These are phyloP conservation scores for Elsinoe arachidis DNA, from an alignment of 2,329 filamentous ascomycete species.

Conservation along the genomic window DNA sequence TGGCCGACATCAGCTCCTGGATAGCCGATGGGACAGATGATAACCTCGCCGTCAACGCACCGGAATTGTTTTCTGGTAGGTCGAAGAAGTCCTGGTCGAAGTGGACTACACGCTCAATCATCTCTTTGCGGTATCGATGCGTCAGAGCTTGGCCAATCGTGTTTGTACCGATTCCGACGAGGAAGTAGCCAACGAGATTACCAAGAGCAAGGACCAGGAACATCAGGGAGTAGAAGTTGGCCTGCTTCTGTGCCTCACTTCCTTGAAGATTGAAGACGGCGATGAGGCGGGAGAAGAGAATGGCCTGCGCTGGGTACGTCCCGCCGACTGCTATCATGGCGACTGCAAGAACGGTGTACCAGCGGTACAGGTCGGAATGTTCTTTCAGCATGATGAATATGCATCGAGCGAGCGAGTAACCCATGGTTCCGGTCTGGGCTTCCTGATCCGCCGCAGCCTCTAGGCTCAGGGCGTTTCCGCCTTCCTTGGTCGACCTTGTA, in stretches of 20 bases:
- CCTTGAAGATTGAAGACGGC: slow-evolving; percentile 39
- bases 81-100: slow-evolving; percentile 30
- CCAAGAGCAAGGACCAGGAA: slow-evolving; percentile 47
- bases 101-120: slow-evolving; percentile 23
- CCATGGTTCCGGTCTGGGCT: slow-evolving; percentile 19
- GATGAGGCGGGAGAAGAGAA: slow-evolving; percentile 43
- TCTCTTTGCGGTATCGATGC: slow-evolving; percentile 29
- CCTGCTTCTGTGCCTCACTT: slow-evolving; percentile 30
- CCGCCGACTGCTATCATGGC: slow-evolving; percentile 25
- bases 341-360: slow-evolving; percentile 27
- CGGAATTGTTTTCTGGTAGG: slow-evolving; percentile 41
- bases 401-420: slow-evolving; percentile 29
- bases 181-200: slow-evolving; percentile 37
- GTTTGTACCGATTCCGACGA: slow-evolving; percentile 39
- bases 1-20: slow-evolving; percentile 42
- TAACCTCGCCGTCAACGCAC: slow-evolving; percentile 39
- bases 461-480: neutral
- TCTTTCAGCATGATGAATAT: slow-evolving; percentile 31
- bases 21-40: slow-evolving; percentile 43
- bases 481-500: neutral
- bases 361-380: slow-evolving; percentile 30
- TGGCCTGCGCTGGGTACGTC: slow-evolving; percentile 40
- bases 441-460: neutral
- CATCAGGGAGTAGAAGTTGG: slow-evolving; percentile 48
- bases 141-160: slow-evolving; percentile 37